These are phyloP conservation scores for Penicillium corylophilum DNA, from an alignment of 2,329 filamentous ascomycete species.

Conservation along the genomic window DNA sequence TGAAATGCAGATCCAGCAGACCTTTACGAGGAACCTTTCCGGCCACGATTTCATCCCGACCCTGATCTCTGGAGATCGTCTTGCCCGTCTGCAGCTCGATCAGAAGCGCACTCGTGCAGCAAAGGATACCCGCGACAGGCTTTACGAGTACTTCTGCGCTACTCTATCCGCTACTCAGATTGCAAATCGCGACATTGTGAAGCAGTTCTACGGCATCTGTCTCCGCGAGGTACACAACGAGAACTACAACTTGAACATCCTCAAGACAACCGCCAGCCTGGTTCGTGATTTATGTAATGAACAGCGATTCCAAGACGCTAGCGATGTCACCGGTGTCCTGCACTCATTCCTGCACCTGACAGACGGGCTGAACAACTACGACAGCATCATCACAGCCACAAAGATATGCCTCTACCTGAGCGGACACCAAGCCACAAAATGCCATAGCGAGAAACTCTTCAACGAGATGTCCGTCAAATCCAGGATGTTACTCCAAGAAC, in stretches of 20 bases:
- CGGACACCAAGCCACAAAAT: slow-evolving; percentile 34
- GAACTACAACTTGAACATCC: slow-evolving; percentile 33
- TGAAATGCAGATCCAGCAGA: slow-evolving; percentile 45
- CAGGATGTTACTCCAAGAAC: slow-evolving; percentile 34
- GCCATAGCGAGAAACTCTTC: slow-evolving; percentile 25
- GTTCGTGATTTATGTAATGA: slow-evolving; percentile 33
- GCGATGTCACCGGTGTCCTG: slow-evolving; percentile 33
- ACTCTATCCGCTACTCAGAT: slow-evolving; percentile 29
- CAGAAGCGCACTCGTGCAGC: slow-evolving; percentile 33
- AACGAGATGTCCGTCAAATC: slow-evolving; percentile 34
- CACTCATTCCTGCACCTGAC: slow-evolving; percentile 37
- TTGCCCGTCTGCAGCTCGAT: slow-evolving; percentile 29
- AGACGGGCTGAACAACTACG: slow-evolving; percentile 31
- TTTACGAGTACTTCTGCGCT: slow-evolving; percentile 41
- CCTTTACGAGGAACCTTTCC: slow-evolving; percentile 35
- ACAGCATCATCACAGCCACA: slow-evolving; percentile 37
- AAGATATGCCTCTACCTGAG: slow-evolving; percentile 39
- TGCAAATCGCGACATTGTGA: slow-evolving; percentile 28
- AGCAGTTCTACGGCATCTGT: slow-evolving; percentile 35
- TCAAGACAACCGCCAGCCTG: slow-evolving; percentile 26
- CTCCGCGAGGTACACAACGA: slow-evolving; percentile 32
- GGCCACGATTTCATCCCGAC: slow-evolving; percentile 36
- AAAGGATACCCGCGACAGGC: slow-evolving; percentile 31
- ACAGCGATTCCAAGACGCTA: slow-evolving; percentile 34
- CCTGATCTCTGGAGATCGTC: slow-evolving; percentile 30